These are phyloP conservation scores for Massospora cicadina DNA, from an alignment of 371 early-diverging fungal genomes.

Conservation along the genomic window DNA sequence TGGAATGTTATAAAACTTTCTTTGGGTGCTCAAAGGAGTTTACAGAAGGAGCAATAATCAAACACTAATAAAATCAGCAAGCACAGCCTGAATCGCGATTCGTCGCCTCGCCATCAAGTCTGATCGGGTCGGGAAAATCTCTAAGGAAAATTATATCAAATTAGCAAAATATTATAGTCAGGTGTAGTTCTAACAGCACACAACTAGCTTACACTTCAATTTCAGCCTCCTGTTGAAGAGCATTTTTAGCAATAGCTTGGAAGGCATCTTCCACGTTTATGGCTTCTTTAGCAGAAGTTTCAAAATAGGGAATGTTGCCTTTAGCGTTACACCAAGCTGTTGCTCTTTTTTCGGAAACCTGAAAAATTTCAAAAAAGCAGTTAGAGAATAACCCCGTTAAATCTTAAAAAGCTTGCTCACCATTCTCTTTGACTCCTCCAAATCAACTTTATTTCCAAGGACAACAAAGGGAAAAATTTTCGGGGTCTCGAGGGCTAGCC, in stretches of 20 bases:
- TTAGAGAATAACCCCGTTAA: conserved; percentile 56
- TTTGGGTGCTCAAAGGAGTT: background rate
- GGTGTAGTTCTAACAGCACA: conserved; percentile 4
- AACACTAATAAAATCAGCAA: conserved; percentile 21
- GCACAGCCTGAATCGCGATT: conserved; percentile 39
- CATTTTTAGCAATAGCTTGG: conserved; percentile 85
- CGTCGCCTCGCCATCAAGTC: conserved; percentile 54
- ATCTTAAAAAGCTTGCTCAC: conserved; percentile 24
- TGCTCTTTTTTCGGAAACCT: conserved; percentile 86
- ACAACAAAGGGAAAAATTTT: conserved; percentile 96
- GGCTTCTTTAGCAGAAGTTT: conserved; percentile 91
- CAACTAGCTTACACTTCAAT: conserved; percentile 47
- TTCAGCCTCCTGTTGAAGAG: conserved; percentile 80
- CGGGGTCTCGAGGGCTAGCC: conserved; percentile 83
- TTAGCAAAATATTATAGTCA: background rate
- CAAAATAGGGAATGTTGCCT: conserved; percentile 92
- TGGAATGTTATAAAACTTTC: background rate
- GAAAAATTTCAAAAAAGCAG: no score
- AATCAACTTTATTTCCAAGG: conserved; percentile 95
- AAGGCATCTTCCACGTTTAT: conserved; percentile 95
- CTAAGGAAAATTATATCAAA: conserved; percentile 22
- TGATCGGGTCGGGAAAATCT: conserved; percentile 86
- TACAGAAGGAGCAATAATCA: background rate
- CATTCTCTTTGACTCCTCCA: conserved; percentile 68
- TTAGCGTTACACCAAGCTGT: conserved; percentile 91